Base-by-base conservation (phyloP, 2,329 filamentous ascomycete genomes). In the Akanthomyces lecanii region DNA sequence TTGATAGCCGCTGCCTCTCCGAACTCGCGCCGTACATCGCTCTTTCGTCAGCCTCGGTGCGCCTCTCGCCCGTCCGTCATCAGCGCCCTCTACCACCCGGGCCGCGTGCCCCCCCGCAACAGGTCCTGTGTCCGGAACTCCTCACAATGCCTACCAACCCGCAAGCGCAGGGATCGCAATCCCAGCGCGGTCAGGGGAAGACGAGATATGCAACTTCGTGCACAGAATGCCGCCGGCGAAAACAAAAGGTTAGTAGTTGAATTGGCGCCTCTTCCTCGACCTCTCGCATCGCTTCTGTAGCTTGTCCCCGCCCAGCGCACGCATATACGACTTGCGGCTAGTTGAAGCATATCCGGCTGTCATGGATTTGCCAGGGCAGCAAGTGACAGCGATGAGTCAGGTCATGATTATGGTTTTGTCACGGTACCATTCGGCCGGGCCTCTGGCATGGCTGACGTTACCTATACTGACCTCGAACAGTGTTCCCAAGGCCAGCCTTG, bases 401-500 rank as follows among this genome's bases (percentile, higher is more conserved):
- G 10, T 4, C 18, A 36, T 14, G n/a, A 12, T 7, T 30, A 52
- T 33, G 18, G 3, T 5, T 21, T 36, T 36, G 30, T 6, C 30
- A 21, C 21, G 16, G 10, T 5, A 12, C 28, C 38, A 36, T 36
- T 8, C 6, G 5, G 33, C 33, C 10, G 10, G 36, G n/a, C 28
- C 16, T 10, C 14, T 5, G 11, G 12, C 23, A n/a, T 38, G 2
- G 36, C 60, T 66, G 10, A 60, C 28, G 10, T 5, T 16, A n/a
- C 33, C 36, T 48, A 5, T 55, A 58, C 57, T 54, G 18, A 57
- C 54, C 54, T 47, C 28, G 4, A 64, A 44, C 65, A 84, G 82
- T 85, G 82, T 69, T 81, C 82, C 66, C 81, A 83, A 67, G 77
- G 78, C 30, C 80, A 81, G 36, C 82, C 82, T 16, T 84, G 82